Conservation (phyloP, 1,284 basidiomycete genomes). For the Sanghuangporus sanghuang region DNA sequence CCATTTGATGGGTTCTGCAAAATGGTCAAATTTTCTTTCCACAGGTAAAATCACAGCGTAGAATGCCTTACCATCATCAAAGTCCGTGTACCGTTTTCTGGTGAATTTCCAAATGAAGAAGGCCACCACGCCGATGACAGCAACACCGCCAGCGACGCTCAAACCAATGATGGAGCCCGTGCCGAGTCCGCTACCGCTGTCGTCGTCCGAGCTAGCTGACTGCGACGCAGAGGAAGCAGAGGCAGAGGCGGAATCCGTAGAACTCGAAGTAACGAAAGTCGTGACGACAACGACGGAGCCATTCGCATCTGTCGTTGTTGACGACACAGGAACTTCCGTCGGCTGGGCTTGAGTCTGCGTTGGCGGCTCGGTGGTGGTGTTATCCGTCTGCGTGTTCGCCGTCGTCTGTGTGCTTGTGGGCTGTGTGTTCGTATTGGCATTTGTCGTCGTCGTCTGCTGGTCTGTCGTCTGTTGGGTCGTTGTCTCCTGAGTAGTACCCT, state of each 20-base stretch:
- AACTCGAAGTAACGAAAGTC: slow-evolving; percentile 19
- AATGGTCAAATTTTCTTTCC: slow-evolving; percentile 6
- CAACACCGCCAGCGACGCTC: slow-evolving; percentile 72
- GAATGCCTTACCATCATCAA: slow-evolving; percentile 64
- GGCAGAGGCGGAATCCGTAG: slow-evolving; percentile 10
- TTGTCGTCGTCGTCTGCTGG: slow-evolving; percentile 9
- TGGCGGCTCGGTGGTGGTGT: slow-evolving; percentile 8
- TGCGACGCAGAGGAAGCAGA: slow-evolving; percentile 14
- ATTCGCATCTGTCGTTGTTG: slow-evolving; percentile 20
- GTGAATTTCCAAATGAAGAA: slow-evolving; percentile 83
- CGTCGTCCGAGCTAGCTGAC: background rate
- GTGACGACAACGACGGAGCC: slow-evolving; percentile 16
- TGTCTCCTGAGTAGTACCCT: slow-evolving; percentile 10
- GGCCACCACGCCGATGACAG: slow-evolving; percentile 56
- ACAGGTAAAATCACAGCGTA: slow-evolving; percentile 6
- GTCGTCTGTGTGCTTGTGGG: background rate
- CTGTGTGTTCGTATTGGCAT: background rate
- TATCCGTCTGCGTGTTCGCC: slow-evolving; percentile 6
- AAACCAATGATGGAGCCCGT: slow-evolving; percentile 73
- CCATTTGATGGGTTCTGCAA: slow-evolving; percentile 77
- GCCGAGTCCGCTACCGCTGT: slow-evolving; percentile 34
- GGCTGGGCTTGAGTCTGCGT: background rate
- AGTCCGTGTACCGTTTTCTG: slow-evolving; percentile 65
- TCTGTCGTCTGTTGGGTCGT: slow-evolving; percentile 12
- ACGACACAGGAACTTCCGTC: background rate